Evolutionary conservation across 305 asterid species (phyloP).

Genomic region (Fraxinus albicans): DNA sequence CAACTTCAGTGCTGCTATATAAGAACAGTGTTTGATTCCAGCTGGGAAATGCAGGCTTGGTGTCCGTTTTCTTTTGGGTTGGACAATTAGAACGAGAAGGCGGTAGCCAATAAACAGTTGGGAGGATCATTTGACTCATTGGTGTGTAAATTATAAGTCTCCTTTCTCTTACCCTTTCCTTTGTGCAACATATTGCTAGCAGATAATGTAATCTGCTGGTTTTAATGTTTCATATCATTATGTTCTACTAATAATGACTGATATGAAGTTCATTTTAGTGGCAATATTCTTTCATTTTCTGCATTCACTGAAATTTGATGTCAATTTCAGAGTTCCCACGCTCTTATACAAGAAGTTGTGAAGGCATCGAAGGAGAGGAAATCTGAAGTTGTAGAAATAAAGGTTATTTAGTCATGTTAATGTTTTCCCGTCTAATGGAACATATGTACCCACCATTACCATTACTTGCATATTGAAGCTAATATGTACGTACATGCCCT

Average conservation of each 20-base stretch:
- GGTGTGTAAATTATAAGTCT: slow-evolving; percentile 36
- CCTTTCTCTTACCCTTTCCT: background rate
- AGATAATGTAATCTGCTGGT: background rate
- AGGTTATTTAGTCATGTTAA: slow-evolving; percentile 35
- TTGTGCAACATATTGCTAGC: background rate
- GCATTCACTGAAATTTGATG: slow-evolving; percentile 16
- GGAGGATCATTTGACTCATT: slow-evolving; percentile 47
- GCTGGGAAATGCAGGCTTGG: too few relatives aligned
- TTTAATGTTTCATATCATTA: slow-evolving; percentile 10
- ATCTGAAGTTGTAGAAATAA: slow-evolving; percentile 37
- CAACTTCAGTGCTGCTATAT: too few relatives aligned
- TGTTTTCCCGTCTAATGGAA: background rate
- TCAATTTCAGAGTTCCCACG: slow-evolving; percentile 54
- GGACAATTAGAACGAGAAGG: slow-evolving; percentile 44
- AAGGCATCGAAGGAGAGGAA: slow-evolving; percentile 28
- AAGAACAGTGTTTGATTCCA: too few relatives aligned
- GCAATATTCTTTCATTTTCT: slow-evolving; percentile 12
- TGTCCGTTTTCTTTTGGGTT: background rate
- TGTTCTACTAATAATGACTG: slow-evolving; percentile 17
- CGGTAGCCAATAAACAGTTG: slow-evolving; percentile 31
- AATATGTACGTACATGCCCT: background rate
- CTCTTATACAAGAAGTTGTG: slow-evolving; percentile 32
- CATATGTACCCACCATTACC: too few relatives aligned
- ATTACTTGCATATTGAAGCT: slow-evolving; percentile 6
- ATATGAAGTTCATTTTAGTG: slow-evolving; percentile 5